phyloP scores from a whole-genome alignment of 495 filamentous ascomycete genomes.

The Friedmanniomyces simplex region DNA sequence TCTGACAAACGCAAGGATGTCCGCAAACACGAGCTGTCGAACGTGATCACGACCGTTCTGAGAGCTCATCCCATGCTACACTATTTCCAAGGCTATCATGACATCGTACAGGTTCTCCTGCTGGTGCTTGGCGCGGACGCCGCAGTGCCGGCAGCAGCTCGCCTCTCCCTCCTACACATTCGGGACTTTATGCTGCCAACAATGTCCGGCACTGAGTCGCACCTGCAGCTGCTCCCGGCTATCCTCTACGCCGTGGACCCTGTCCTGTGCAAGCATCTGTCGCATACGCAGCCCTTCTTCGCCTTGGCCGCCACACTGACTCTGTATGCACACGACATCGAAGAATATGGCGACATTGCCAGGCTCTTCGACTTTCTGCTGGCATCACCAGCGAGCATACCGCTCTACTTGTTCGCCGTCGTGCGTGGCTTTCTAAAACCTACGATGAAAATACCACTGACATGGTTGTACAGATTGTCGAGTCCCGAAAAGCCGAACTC shows the following conservation, averaged over 20 bases:
- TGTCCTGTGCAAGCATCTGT: conserved; percentile 58
- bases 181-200: conserved; percentile 96
- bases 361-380: conserved; percentile 86
- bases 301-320: conserved; percentile 83
- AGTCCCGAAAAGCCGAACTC: conserved; percentile 67
- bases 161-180: conserved; percentile 78
- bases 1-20: conserved; percentile 48
- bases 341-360: conserved; percentile 76
- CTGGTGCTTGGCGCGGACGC: conserved; percentile 59
- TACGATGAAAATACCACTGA: background rate
- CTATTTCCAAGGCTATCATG: conserved; percentile 98
- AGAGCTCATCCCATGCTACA: conserved; percentile 73
- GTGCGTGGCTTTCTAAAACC: conserved; percentile 17
- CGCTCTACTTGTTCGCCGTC: conserved; percentile 78
- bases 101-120: conserved; percentile 94
- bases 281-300: conserved; percentile 75
- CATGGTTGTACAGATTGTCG: conserved; percentile 47
- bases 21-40: conserved; percentile 61
- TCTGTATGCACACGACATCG: conserved; percentile 90
- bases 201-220: conserved; percentile 66
- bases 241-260: conserved; percentile 63
- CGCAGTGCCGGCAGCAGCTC: conserved; percentile 51
- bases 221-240: conserved; percentile 73
- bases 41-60: conserved; percentile 65
- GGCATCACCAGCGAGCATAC: conserved; percentile 72